Evolutionary conservation across 371 early-diverging fungal genomes (phyloP).

Genomic region (Pancytospora philotis): DNA sequence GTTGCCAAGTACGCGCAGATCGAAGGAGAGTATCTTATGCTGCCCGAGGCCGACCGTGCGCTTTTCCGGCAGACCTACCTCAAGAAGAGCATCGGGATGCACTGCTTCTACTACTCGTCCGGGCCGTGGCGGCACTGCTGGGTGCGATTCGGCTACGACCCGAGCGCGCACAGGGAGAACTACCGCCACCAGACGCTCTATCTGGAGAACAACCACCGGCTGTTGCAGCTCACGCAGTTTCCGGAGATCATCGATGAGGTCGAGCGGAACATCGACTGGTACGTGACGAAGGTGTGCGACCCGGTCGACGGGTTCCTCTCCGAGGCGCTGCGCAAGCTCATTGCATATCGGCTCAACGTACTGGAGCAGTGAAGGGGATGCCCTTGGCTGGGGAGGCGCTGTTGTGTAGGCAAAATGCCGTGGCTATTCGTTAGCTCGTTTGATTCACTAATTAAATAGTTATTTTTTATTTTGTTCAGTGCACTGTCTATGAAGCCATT

Average conservation of each 20-base stretch:
- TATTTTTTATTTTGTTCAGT: too few species aligned
- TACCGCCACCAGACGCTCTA: slow-evolving; percentile 55
- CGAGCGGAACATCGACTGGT: slow-evolving; percentile 41
- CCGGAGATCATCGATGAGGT: slow-evolving; percentile 44
- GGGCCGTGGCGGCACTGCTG: slow-evolving; percentile 59
- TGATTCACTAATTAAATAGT: too few species aligned
- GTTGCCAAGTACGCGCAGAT: slow-evolving; percentile 9
- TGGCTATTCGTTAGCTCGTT: too few species aligned
- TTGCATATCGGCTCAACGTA: slow-evolving; percentile 3
- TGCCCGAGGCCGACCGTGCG: too few species aligned
- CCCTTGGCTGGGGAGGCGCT: too few species aligned
- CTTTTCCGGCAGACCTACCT: not conserved
- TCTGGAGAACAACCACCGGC: slow-evolving; percentile 28
- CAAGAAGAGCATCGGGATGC: slow-evolving; percentile 45
- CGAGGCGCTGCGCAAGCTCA: slow-evolving; percentile 21
- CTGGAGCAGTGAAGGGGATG: too few species aligned
- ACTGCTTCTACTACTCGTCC: slow-evolving; percentile 43
- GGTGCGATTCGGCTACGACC: slow-evolving; percentile 54
- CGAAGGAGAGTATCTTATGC: not conserved
- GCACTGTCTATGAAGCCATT: too few species aligned
- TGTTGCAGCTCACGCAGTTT: slow-evolving; percentile 43
- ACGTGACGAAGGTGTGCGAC: slow-evolving; percentile 31
- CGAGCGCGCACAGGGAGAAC: slow-evolving; percentile 37
- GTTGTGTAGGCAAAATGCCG: too few species aligned
- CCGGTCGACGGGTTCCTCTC: slow-evolving; percentile 51